Percentiles rank a stretch among this genome's conserved stretches.
These are phyloP conservation scores for Ascobolus immersus DNA, from an alignment of 495 filamentous ascomycete species.

Conservation along the genomic window DNA sequence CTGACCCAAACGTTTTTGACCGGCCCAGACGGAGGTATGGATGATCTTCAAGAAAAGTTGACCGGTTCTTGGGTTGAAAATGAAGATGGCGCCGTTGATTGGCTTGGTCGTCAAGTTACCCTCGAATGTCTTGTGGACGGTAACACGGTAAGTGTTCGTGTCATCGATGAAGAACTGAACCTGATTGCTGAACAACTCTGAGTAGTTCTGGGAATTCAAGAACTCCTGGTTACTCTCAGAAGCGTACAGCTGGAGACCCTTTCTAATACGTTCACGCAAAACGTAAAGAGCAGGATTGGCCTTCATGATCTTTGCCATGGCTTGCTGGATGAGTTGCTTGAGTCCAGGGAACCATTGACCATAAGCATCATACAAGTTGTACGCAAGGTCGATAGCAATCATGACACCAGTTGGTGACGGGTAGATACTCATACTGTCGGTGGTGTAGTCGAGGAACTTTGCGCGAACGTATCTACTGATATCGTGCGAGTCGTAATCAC, in stretches of 20 bases:
- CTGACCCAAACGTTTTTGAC: slow-evolving; percentile 96
- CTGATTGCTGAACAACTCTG: slow-evolving; percentile 95
- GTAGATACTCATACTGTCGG: slow-evolving; percentile 97
- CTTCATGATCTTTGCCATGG: slow-evolving; percentile 99
- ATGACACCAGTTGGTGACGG: slow-evolving; percentile 93
- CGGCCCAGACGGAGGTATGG: slow-evolving; percentile 97
- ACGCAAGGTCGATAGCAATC: slow-evolving; percentile 94
- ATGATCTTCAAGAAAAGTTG: slow-evolving; percentile 99
- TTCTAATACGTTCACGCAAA: slow-evolving; percentile 87
- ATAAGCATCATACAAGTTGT: slow-evolving; percentile 94
- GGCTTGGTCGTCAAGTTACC: slow-evolving; percentile 98
- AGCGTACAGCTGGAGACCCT: slow-evolving; percentile 93
- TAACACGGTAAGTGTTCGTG: slow-evolving; percentile 98
- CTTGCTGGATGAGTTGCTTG: slow-evolving; percentile 89
- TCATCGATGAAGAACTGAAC: slow-evolving; percentile 98
- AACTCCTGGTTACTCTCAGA: slow-evolving; percentile 99
- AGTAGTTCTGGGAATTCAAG: slow-evolving; percentile 98
- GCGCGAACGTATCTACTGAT: slow-evolving; percentile 94
- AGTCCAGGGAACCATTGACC: slow-evolving; percentile 97
- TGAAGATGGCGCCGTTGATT: slow-evolving; percentile 99
- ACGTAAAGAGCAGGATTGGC: slow-evolving; percentile 95
- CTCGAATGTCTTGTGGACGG: slow-evolving; percentile 99
- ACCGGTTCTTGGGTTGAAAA: slow-evolving; percentile 95
- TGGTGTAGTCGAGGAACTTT: slow-evolving; percentile 97
- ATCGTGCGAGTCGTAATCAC: slow-evolving; percentile 97